Conservation (phyloP, 441 rosid species). For the Adansonia gregorii region DNA sequence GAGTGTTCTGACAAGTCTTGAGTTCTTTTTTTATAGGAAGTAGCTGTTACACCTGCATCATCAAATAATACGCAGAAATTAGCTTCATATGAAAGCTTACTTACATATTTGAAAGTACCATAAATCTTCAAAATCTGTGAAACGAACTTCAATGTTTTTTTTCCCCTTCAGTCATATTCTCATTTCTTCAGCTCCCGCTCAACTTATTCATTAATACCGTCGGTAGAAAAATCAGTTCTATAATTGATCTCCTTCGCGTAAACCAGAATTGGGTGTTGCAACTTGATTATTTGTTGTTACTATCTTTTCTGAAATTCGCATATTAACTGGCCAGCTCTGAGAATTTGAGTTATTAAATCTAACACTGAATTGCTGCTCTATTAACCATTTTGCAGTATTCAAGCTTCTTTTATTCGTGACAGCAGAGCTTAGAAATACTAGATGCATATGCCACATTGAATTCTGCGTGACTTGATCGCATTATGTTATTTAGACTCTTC, state of each 20-base stretch:
- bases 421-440: not conserved
- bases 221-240: too few species aligned
- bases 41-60: not conserved
- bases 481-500: too few species aligned
- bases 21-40: not conserved
- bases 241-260: too few species aligned
- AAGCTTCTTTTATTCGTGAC: not conserved
- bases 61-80: constrained; percentile 8
- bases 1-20: not conserved
- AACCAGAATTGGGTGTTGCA: too few species aligned
- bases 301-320: too few species aligned
- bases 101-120: not conserved
- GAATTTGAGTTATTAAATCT: not conserved
- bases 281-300: too few species aligned
- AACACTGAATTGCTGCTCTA: not conserved
- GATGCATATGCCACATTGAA: not conserved
- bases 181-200: too few species aligned
- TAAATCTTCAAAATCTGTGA: not conserved
- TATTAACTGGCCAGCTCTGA: too few species aligned
- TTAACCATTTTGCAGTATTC: not conserved
- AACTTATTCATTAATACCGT: too few species aligned
- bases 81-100: constrained; percentile 12
- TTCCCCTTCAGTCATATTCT: too few species aligned
- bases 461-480: not conserved
- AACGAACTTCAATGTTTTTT: not conserved